Evolutionary conservation across 2,329 filamentous ascomycete genomes (phyloP), one percentile per base, ranked within the genome.

Genomic region (Drechslera avenae): DNA sequence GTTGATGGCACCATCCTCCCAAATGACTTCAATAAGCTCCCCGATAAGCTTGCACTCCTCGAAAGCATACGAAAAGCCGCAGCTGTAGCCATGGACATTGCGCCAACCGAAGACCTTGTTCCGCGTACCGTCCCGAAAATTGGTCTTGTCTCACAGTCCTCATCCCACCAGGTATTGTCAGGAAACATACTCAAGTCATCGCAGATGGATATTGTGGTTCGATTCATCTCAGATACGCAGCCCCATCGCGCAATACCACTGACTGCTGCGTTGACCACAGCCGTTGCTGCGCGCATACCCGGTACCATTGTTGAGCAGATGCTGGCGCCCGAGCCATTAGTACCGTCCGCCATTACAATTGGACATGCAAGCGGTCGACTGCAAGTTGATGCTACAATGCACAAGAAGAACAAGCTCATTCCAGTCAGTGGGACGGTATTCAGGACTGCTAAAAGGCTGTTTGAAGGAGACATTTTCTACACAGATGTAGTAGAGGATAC

Each of bases 41-140:
- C 81, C 6, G 39, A 63, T 0, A 76, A 75, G 3, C 73, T 88
- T 34, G 78, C 52, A 1, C 76, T 73, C 0, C 73, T 89, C 10
- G 85, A 88, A 46, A 69, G 71, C 1, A 84, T 89, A 45, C 78
- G 86, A 1, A 77, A 75, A 39, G 74, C 78, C 36, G 86, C 83
- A 1, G 81, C 83, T 0, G 77, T 81, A 0, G 75, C 74, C 18
- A 89, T 89, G 86, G 85, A 85, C 0, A 74, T 89, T 39, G 78
- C 79, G 6, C 59, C 67, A 4, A 69, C 75, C 0, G 69, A 74
- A 10, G 72, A 73, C 1, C 72, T 72, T 1, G 80, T 80, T 5
- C 78, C 80, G 0, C 78, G 81, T 0, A 83, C 83, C 2, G 81
- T 88, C 1, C 86, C 86, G 1, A 87, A 89, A 65, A 83, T 89